Evolutionary conservation across 805 yeast genomes (phyloP).

Genomic region (Kodamaea jinghongensis): DNA sequence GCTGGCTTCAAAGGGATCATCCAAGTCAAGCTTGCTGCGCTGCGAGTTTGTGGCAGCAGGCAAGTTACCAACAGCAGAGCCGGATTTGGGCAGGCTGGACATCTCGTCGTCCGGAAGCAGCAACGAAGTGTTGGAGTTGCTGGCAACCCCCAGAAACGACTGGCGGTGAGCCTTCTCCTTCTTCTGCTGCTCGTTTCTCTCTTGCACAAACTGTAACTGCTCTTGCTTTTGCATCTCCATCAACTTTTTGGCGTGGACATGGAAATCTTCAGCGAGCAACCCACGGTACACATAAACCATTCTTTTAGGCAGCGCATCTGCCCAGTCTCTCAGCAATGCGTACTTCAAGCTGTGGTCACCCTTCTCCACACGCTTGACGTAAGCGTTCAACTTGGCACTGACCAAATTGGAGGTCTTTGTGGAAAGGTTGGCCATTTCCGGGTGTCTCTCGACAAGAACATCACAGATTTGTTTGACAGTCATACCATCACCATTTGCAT

Average conservation of each 20-base stretch:
- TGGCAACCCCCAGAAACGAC: constrained; percentile 17
- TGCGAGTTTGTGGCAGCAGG: constrained; percentile 9
- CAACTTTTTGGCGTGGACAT: constrained; percentile 64
- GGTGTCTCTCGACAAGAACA: constrained; percentile 67
- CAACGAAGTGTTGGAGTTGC: not conserved
- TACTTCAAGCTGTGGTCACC: constrained; percentile 72
- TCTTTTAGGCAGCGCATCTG: constrained; percentile 83
- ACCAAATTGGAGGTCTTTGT: constrained; percentile 80
- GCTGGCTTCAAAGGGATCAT: constrained; percentile 36
- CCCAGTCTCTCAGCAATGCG: constrained; percentile 85
- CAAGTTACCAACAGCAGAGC: constrained; percentile 1
- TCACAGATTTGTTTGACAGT: constrained; percentile 89
- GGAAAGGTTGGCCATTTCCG: constrained; percentile 78
- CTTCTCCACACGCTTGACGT: constrained; percentile 80
- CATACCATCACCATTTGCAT: constrained; percentile 72
- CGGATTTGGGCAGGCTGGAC: constrained; percentile 11
- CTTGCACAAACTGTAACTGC: constrained; percentile 9
- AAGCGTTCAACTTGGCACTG: constrained; percentile 79
- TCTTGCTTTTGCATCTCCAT: constrained; percentile 49
- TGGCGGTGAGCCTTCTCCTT: constrained; percentile 20
- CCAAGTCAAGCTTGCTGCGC: constrained; percentile 10
- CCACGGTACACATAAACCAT: constrained; percentile 89
- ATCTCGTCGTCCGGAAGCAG: constrained; percentile 11
- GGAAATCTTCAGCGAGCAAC: constrained; percentile 69
- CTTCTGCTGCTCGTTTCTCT: constrained; percentile 6